A percentile compares a stretch with the other conserved stretches of the same genome.
These are phyloP conservation scores for Penicillium hordei DNA, from an alignment of 2,329 filamentous ascomycete species.

Conservation along the genomic window DNA sequence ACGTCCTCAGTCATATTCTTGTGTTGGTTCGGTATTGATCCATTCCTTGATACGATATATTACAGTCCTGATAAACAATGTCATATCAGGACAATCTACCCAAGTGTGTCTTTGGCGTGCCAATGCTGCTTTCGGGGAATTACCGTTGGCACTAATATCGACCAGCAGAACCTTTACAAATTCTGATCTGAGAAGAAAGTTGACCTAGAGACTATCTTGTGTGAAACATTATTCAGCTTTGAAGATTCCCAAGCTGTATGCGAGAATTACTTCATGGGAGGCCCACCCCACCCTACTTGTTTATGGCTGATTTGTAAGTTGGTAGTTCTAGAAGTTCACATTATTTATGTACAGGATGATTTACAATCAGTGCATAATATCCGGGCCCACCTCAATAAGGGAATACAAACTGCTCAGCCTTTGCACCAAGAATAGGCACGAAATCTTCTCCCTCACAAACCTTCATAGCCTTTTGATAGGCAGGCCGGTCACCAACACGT, in stretches of 20 bases:
- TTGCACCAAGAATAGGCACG: constrained; percentile 17
- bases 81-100: background rate
- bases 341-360: background rate
- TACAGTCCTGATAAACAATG: background rate
- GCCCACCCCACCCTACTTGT: background rate
- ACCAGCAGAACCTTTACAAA: background rate
- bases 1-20: constrained; percentile 2
- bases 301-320: background rate
- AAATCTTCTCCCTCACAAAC: constrained; percentile 26
- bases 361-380: background rate
- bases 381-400: constrained; percentile 3
- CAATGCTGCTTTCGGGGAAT: background rate
- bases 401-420: constrained; percentile 14
- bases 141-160: background rate
- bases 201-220: background rate
- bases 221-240: constrained; percentile 3
- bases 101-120: too few species aligned
- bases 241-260: too few species aligned
- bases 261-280: too few species aligned
- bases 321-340: background rate
- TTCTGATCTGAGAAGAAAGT: constrained; percentile 2
- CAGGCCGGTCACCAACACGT: constrained; percentile 21
- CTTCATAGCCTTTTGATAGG: constrained; percentile 24
- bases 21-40: background rate
- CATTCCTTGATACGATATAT: background rate